A percentile compares a stretch with the other conserved stretches of the same genome.
Evolutionary conservation across 208 protist species (phyloP).

Genomic region (Acanthamoeba triangularis): DNA sequence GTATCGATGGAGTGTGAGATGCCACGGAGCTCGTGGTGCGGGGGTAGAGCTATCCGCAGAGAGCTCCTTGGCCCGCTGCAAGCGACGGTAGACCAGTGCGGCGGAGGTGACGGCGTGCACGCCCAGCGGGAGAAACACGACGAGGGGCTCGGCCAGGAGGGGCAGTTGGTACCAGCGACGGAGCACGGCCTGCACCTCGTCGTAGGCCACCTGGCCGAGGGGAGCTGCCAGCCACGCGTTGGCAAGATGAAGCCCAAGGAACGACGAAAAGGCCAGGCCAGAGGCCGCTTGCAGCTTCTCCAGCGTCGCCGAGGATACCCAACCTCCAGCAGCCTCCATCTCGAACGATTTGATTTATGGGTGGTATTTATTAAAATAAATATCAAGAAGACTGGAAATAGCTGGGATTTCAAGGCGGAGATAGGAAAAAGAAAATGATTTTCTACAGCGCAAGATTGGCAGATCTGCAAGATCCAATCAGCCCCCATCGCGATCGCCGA

Average conservation of each 20-base stretch:
- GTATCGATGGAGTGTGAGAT: neutral
- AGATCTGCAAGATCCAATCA: too few relatives aligned
- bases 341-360: too few relatives aligned
- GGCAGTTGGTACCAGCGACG: neutral
- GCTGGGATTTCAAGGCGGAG: too few relatives aligned
- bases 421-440: too few relatives aligned
- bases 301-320: neutral
- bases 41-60: neutral
- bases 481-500: too few relatives aligned
- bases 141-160: neutral
- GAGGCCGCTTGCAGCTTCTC: neutral
- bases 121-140: constrained; percentile 4
- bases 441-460: too few relatives aligned
- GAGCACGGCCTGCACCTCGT: constrained; percentile 32
- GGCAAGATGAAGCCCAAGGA: neutral
- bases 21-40: neutral
- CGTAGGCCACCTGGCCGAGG: constrained; percentile 12
- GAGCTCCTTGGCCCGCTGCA: neutral
- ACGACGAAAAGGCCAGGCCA: constrained; percentile 8
- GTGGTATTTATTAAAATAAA: too few relatives aligned
- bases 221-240: neutral
- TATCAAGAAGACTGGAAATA: too few relatives aligned
- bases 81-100: neutral
- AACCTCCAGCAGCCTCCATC: neutral
- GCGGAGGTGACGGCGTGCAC: neutral